Evolutionary conservation across 1,139 yeast genomes (phyloP).

Genomic region (Debaryomycetaceae sp.): DNA sequence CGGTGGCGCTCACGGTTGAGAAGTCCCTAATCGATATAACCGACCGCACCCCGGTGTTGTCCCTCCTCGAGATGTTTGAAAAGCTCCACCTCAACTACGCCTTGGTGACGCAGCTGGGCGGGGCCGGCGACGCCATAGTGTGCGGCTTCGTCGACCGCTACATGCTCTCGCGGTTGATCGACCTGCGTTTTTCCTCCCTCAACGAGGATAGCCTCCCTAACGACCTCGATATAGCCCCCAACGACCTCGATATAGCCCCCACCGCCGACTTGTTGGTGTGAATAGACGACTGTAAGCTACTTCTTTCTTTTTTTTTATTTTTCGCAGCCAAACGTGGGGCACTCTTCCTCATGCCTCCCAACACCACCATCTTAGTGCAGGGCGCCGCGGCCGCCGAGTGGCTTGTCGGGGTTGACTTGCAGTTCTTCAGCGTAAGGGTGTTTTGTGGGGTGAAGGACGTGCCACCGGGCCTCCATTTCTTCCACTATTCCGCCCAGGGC

Average conservation of each 20-base stretch:
- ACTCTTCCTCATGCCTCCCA: too few species aligned
- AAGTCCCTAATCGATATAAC: constrained; percentile 22
- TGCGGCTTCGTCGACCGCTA: constrained; percentile 41
- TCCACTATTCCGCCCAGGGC: constrained; percentile 23
- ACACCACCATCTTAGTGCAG: constrained; percentile 18
- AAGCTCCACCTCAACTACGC: constrained; percentile 36
- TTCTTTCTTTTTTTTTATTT: neutral
- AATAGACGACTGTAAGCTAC: constrained; percentile 3
- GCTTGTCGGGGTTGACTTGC: constrained; percentile 28
- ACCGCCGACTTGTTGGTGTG: too few species aligned
- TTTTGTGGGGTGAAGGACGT: constrained; percentile 24
- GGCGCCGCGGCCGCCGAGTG: constrained; percentile 16
- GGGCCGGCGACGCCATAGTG: constrained; percentile 15
- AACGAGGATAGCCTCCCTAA: too few species aligned
- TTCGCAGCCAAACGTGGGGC: too few species aligned
- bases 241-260: too few species aligned
- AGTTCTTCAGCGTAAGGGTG: constrained; percentile 19
- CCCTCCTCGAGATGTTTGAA: constrained; percentile 38
- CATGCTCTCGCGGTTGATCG: constrained; percentile 28
- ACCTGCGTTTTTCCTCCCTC: constrained; percentile 23
- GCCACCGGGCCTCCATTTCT: constrained; percentile 24
- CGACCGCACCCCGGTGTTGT: constrained; percentile 31
- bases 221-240: too few species aligned
- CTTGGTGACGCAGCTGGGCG: constrained; percentile 18
- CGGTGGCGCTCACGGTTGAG: constrained; percentile 17